Evolutionary conservation across 2,329 filamentous ascomycete species (phyloP), one percentile per base, ranked within the genome.

Genomic region (Aspergillus nomiae): DNA sequence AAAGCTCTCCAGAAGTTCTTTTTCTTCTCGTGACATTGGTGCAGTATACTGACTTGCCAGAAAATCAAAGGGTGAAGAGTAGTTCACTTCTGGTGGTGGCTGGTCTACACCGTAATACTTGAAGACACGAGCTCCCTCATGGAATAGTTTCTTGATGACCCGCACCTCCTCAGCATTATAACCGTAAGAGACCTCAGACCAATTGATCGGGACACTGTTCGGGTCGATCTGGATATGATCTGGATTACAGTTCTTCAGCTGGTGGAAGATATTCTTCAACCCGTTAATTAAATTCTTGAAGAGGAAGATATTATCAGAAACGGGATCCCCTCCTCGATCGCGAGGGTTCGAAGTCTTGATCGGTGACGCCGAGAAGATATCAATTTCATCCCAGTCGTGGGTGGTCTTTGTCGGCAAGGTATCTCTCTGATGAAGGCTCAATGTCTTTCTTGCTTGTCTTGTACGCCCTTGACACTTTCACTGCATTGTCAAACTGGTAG

Each of bases 161-260:
- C 94, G 89, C 53, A 98, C 94, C 76, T 99, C 96, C 78, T 99
- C 96, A 0, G 96, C 94, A 56, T 94, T 94, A 79, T 98, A 99
- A 0, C 96, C 95, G 74, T 92, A 97, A 0, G 94, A 96, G 0
- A 98, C 92, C 69, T 99, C 96, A 61, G 91, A 87, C 95, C 95
- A 99, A 74, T 98, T 96, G 4, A 89, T 81, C 0, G 95, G 94
- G 1, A 92, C 91, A 71, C 91, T 93, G 26, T 86, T 85, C 3
- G 87, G 83, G 65, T 98, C 94, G 54, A 96, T 89, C 61, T 85
- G 83, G 1, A 89, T 81, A 12, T 85, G 82, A 41, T 82, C 79
- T 0, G 90, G 89, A 74, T 99, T 98, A 79, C 94, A 98, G 12
- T 90, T 90, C 72, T 94, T 91, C 56, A 99, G 82, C 77, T 97